Conservation (phyloP, 495 filamentous ascomycete species). For the Pseudoneurospora amorphoporcata region DNA sequence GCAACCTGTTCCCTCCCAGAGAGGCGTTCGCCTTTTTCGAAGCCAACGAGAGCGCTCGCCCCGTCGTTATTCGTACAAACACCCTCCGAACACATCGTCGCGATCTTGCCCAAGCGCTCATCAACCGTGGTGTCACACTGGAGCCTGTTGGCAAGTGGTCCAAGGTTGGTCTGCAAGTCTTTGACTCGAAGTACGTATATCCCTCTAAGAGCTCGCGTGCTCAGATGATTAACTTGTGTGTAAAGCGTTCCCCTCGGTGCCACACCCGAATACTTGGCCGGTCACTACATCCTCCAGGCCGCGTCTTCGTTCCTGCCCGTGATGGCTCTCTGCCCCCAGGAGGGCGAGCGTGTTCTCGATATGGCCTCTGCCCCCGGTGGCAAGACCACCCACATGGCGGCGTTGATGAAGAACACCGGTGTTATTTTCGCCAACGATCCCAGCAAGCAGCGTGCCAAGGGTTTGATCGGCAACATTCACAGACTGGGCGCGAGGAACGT, state of each 20-base stretch:
- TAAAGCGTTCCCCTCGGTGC: conserved; percentile 77
- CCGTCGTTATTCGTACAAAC: conserved; percentile 76
- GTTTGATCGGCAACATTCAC: conserved; percentile 96
- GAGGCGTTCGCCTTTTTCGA: conserved; percentile 99
- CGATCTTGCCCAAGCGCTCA: conserved; percentile 85
- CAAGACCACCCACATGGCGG: conserved; percentile 93
- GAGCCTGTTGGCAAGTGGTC: conserved; percentile 98
- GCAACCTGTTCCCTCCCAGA: conserved; percentile 77
- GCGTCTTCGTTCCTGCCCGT: conserved; percentile 95
- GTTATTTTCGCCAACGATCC: conserved; percentile 94
- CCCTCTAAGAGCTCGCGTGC: neutral
- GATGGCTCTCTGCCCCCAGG: conserved; percentile 92
- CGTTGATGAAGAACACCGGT: conserved; percentile 97
- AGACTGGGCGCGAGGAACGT: conserved; percentile 88
- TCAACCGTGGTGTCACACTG: conserved; percentile 92
- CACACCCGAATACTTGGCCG: conserved; percentile 92
- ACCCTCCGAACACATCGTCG: conserved; percentile 86
- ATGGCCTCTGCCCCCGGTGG: conserved; percentile 98
- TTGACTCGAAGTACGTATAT: conserved; percentile 54
- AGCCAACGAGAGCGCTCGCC: conserved; percentile 82
- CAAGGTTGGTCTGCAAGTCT: conserved; percentile 92
- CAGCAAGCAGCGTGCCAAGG: conserved; percentile 86
- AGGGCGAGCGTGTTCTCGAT: conserved; percentile 73
- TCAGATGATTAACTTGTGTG: neutral
- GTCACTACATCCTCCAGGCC: conserved; percentile 95